Conservation (phyloP, 345 rosid species). For the Eucalyptus albens region DNA sequence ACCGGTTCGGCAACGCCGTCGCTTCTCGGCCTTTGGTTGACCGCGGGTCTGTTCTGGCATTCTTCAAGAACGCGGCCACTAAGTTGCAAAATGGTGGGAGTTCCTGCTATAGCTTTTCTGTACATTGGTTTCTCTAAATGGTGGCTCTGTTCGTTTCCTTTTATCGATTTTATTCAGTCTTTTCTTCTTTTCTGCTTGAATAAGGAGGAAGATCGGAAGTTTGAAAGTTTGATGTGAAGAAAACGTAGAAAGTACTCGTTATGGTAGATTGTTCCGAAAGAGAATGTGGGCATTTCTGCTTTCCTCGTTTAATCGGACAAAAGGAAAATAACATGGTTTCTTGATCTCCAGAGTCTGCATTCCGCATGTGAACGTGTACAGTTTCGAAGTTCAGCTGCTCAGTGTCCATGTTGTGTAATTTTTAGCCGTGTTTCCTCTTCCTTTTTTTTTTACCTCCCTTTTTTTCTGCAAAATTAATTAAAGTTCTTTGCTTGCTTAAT, state of each 20-base stretch:
- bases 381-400: background rate
- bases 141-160: background rate
- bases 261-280: background rate
- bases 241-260: background rate
- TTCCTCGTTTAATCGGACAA: background rate
- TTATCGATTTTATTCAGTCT: background rate
- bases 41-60: conserved; percentile 36
- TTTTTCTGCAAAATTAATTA: no score
- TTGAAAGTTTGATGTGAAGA: background rate
- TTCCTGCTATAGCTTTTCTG: background rate
- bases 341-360: background rate
- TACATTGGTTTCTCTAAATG: background rate
- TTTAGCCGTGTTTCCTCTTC: background rate
- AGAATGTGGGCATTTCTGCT: background rate
- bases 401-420: background rate
- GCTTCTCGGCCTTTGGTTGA: background rate
- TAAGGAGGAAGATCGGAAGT: background rate
- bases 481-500: background rate
- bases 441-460: no score
- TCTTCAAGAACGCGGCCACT: conserved; percentile 54
- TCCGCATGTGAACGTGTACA: background rate
- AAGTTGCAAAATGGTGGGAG: conserved; percentile 65
- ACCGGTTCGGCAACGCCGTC: conserved; percentile 34
- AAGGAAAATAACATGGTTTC: background rate
- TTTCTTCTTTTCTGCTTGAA: background rate